Evolutionary conservation across 768 basidiomycete genomes (phyloP).

Genomic region (Boletus coccyginus): DNA sequence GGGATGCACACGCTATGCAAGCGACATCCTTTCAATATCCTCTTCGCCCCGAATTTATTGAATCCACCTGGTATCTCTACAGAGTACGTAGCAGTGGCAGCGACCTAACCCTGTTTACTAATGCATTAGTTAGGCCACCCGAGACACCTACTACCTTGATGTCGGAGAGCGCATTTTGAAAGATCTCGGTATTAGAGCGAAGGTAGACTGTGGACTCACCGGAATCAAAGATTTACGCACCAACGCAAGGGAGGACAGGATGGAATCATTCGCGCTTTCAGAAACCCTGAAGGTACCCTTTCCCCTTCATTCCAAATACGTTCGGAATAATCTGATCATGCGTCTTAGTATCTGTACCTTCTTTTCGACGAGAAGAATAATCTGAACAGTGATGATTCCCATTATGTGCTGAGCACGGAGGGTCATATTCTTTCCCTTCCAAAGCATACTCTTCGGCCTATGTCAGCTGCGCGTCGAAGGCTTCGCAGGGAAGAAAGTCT

Average conservation of each 20-base stretch:
- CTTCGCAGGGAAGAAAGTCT: conserved; percentile 62
- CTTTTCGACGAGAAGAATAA: conserved; percentile 86
- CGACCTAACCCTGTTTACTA: not conserved
- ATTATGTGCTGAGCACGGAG: conserved; percentile 93
- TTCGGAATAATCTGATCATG: conserved; percentile 1
- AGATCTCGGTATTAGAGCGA: conserved; percentile 72
- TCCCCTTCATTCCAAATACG: not conserved
- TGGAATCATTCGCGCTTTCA: conserved; percentile 96
- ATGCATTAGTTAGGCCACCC: conserved; percentile 65
- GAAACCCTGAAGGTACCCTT: conserved; percentile 82
- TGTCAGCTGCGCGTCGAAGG: conserved; percentile 57
- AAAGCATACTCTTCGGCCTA: conserved; percentile 47
- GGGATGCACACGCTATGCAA: conserved; percentile 70
- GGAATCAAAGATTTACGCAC: conserved; percentile 77
- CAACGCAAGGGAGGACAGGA: conserved; percentile 83
- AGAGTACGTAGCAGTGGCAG: conserved; percentile 46
- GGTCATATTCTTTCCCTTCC: conserved; percentile 83
- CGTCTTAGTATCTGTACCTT: conserved; percentile 79
- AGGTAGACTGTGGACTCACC: conserved; percentile 83
- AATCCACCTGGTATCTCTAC: conserved; percentile 96
- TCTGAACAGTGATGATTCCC: conserved; percentile 72
- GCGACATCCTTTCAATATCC: conserved; percentile 80
- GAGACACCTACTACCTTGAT: conserved; percentile 88
- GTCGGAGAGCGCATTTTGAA: conserved; percentile 81
- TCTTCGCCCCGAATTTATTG: conserved; percentile 87